Evolutionary conservation across 2,329 filamentous ascomycete genomes (phyloP), one percentile per base, ranked within the genome.

Genomic region (Calonectria montana): DNA sequence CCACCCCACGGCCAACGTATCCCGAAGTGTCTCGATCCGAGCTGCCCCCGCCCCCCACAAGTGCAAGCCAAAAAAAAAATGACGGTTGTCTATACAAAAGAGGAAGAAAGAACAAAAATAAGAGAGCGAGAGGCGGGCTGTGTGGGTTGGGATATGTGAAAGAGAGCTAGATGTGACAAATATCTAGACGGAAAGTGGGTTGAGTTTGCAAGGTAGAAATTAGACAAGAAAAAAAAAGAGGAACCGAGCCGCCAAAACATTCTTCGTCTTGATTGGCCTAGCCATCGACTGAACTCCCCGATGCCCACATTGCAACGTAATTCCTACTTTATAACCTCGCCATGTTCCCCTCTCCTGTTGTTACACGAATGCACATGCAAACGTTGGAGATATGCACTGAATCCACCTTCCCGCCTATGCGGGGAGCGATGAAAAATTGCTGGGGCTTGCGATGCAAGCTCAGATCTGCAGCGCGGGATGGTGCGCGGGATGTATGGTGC

Each of bases 401-500:
- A 41, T 39, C 48, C 64, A 31, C 37, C 43, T 66, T 29, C 64
- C 35, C 47, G 48, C 23, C 63, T 13, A 41, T 53, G 63, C 62
- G 45, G 47, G 47, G 47, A 41, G 31, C 53, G 53, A 55, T n/a
- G 25, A 65, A 53, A 53, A 55, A 39, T 53, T 23, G 48, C 37
- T 31, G 50, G 48, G 29, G 31, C 64, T 50, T 45, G 41, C 27
- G 65, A 62, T 63, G 55, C 65, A 63, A 65, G 64, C 65, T 55
- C 68, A 74, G 71, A 75, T 73, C 69, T 73, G 59, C 53, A 39
- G 37, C 35, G 66, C 65, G 65, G 69, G 68, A 74, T 75, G 55
- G 10, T 39, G 31, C 53, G 68, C 64, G 65, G 69, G 68, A 74
- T 75, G 55, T 37, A 73, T 75, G 73, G 75, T 73, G 67, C 67